A percentile compares a stretch with the other conserved stretches of the same genome.
phyloP scores from a whole-genome alignment of 176 grass and related monocot genomes.

The Guadua angustifolia region DNA sequence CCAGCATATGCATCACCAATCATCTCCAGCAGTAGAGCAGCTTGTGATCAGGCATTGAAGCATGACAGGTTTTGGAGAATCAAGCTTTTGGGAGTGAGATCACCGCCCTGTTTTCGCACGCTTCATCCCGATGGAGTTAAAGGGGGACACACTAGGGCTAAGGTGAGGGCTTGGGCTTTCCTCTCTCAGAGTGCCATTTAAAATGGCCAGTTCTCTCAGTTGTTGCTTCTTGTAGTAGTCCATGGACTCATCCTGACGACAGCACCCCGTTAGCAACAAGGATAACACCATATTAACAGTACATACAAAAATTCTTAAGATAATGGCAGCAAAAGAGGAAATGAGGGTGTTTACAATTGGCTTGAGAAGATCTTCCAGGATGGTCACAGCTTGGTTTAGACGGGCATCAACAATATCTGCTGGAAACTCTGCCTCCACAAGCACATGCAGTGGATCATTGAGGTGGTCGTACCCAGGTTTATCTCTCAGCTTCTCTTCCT shows the following conservation, averaged over 20 bases:
- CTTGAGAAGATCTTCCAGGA: slow-evolving; percentile 93
- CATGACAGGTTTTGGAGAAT: slow-evolving; percentile 4
- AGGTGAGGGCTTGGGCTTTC: slow-evolving; percentile 85
- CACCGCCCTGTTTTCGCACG: slow-evolving; percentile 89
- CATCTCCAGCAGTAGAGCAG: slow-evolving; percentile 53
- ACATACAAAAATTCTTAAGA: slow-evolving; percentile 1
- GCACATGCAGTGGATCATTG: slow-evolving; percentile 92
- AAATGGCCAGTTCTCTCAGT: slow-evolving; percentile 86
- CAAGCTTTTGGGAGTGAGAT: slow-evolving; percentile 28
- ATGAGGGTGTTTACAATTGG: slow-evolving; percentile 66
- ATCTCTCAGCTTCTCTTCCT: slow-evolving; percentile 98
- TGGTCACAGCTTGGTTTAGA: slow-evolving; percentile 81
- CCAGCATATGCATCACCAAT: slow-evolving; percentile 58
- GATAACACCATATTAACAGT: slow-evolving; percentile 25
- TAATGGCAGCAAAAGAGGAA: neutral
- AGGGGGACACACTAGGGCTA: slow-evolving; percentile 87
- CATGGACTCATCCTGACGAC: slow-evolving; percentile 86
- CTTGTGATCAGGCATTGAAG: slow-evolving; percentile 44
- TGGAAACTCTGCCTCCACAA: slow-evolving; percentile 94
- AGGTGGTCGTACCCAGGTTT: slow-evolving; percentile 98
- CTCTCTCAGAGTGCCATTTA: slow-evolving; percentile 92
- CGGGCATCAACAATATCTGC: slow-evolving; percentile 80
- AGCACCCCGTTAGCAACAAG: slow-evolving; percentile 14
- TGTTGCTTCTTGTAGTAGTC: slow-evolving; percentile 99
- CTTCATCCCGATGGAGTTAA: slow-evolving; percentile 90